Conservation (phyloP, 2,329 filamentous ascomycete species). For the Colletotrichum spaethianum region DNA sequence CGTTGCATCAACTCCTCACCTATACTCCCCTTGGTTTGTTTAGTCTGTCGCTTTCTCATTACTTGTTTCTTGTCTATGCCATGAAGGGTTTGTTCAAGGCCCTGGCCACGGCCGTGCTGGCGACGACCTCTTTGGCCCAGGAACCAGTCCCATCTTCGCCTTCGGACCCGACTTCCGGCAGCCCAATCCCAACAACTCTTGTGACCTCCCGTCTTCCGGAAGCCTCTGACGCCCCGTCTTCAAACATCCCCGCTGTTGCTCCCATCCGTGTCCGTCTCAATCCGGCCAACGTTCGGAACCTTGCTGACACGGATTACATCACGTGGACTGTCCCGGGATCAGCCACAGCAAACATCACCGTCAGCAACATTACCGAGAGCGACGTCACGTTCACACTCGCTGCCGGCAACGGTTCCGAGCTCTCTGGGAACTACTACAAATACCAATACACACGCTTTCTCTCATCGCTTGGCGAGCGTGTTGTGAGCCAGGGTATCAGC, state of each 20-base stretch:
- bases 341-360: slow-evolving; percentile 21
- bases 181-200: slow-evolving; percentile 4
- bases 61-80: background rate
- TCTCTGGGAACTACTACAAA: slow-evolving; percentile 48
- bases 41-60: slow-evolving; percentile 22
- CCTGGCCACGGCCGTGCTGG: slow-evolving; percentile 15
- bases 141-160: slow-evolving; percentile 7
- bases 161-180: background rate
- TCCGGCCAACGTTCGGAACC: slow-evolving; percentile 38
- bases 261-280: slow-evolving; percentile 39
- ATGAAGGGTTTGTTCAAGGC: slow-evolving; percentile 32
- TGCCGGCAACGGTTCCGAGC: slow-evolving; percentile 32
- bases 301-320: slow-evolving; percentile 37
- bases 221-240: slow-evolving; percentile 3
- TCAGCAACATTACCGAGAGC: slow-evolving; percentile 26
- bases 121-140: slow-evolving; percentile 22
- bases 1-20: background rate
- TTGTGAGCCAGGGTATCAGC: slow-evolving; percentile 48
- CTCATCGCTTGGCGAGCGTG: slow-evolving; percentile 48
- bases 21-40: background rate
- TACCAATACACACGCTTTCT: slow-evolving; percentile 45
- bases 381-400: slow-evolving; percentile 29
- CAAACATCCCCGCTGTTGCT: slow-evolving; percentile 17
- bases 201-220: slow-evolving; percentile 24
- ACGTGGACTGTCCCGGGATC: slow-evolving; percentile 40